A percentile compares a stretch with the other conserved stretches of the same genome.
phyloP scores from a whole-genome alignment of 2,329 filamentous ascomycete species.

The Talaromyces islandicus region DNA sequence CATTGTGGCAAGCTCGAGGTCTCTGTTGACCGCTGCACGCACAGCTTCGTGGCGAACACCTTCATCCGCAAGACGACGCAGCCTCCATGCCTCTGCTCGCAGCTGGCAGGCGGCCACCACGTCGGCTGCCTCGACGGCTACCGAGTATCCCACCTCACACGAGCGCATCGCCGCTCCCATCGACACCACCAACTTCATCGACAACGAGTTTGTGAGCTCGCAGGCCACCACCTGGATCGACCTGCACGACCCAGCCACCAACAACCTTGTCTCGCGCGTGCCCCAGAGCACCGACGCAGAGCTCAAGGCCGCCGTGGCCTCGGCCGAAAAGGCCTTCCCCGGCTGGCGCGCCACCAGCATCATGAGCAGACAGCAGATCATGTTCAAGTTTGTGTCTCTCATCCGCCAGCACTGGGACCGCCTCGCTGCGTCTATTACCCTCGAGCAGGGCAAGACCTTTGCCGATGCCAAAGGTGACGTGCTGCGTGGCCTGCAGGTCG shows the following conservation, averaged over 20 bases:
- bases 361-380: slow-evolving; percentile 56
- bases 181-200: slow-evolving; percentile 58
- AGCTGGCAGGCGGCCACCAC: slow-evolving; percentile 47
- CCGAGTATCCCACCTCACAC: slow-evolving; percentile 52
- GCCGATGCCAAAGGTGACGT: slow-evolving; percentile 63
- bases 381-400: slow-evolving; percentile 60
- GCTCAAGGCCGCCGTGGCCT: slow-evolving; percentile 55
- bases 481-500: slow-evolving; percentile 60
- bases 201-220: slow-evolving; percentile 57
- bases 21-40: not conserved
- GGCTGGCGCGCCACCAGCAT: slow-evolving; percentile 56
- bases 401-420: slow-evolving; percentile 62
- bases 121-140: slow-evolving; percentile 43
- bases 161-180: slow-evolving; percentile 49
- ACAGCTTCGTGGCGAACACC: slow-evolving; percentile 8
- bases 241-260: slow-evolving; percentile 59
- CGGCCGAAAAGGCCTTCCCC: slow-evolving; percentile 59
- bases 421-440: slow-evolving; percentile 58
- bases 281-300: slow-evolving; percentile 61
- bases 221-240: slow-evolving; percentile 58
- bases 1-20: slow-evolving; percentile 14
- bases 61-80: not conserved
- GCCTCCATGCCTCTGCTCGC: slow-evolving; percentile 49
- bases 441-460: slow-evolving; percentile 65
- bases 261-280: slow-evolving; percentile 60